A percentile compares a stretch with the other conserved stretches of the same genome.
These are phyloP conservation scores for Clavariopsis aquatica DNA, from an alignment of 495 filamentous ascomycete species.

Conservation along the genomic window DNA sequence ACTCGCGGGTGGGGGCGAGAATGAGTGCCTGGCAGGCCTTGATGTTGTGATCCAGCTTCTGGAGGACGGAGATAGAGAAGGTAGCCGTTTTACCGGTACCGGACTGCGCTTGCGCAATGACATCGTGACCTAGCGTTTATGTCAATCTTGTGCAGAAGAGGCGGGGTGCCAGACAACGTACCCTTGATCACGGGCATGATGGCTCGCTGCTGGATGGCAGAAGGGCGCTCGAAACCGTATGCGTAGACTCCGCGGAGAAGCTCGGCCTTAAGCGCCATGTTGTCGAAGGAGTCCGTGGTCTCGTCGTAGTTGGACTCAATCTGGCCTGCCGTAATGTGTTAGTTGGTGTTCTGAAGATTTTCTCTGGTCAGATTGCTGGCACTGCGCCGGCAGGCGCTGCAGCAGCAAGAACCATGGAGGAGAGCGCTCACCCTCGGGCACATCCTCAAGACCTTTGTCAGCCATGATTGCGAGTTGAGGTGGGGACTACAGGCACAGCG, in stretches of 20 bases:
- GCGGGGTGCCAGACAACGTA: constrained; percentile 51
- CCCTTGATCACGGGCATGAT: constrained; percentile 99
- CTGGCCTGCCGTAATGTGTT: constrained; percentile 63
- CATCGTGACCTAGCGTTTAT: constrained; percentile 77
- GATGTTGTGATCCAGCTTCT: constrained; percentile 92
- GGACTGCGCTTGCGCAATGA: constrained; percentile 98
- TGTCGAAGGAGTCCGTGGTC: constrained; percentile 97
- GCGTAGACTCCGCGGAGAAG: constrained; percentile 98
- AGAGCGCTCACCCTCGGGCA: constrained; percentile 70
- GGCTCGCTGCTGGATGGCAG: constrained; percentile 98
- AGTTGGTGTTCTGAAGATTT: constrained; percentile 28
- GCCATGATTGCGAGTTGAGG: constrained; percentile 84
- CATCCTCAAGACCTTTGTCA: constrained; percentile 94
- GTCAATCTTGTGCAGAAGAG: constrained; percentile 32
- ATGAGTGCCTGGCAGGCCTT: constrained; percentile 95
- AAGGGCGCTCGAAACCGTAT: constrained; percentile 98
- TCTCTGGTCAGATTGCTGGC: constrained; percentile 32
- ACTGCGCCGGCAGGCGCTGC: not conserved
- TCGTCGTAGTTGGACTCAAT: constrained; percentile 99
- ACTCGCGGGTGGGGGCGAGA: constrained; percentile 93
- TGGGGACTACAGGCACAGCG: constrained; percentile 71
- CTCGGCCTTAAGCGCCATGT: constrained; percentile 95
- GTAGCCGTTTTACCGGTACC: constrained; percentile 99
- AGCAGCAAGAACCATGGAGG: not conserved
- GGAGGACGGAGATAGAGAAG: constrained; percentile 96